A percentile compares a stretch with the other conserved stretches of the same genome.
Conservation (phyloP, 306 rosid genomes). For the Medicago lupulina region DNA sequence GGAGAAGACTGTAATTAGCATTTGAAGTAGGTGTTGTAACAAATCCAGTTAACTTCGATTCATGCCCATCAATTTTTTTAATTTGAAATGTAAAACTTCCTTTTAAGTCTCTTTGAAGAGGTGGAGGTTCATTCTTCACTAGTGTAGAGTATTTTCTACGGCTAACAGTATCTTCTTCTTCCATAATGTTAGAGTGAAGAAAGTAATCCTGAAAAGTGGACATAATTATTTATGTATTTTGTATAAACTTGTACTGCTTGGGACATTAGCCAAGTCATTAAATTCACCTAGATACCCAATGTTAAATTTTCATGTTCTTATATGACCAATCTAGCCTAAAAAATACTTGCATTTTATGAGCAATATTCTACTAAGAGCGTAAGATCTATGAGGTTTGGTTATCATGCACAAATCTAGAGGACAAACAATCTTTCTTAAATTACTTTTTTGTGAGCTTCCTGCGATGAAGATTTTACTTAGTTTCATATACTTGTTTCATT, state of each 20-base stretch:
- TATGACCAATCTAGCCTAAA: slow-evolving; percentile 17
- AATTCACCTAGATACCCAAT: background rate
- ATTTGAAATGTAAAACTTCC: slow-evolving; percentile 14
- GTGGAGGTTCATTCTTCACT: background rate
- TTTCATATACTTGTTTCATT: background rate
- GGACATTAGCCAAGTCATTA: slow-evolving; percentile 3
- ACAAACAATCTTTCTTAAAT: slow-evolving; percentile 23
- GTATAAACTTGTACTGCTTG: slow-evolving; percentile 15
- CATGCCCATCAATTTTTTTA: background rate
- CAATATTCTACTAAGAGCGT: slow-evolving; percentile 8
- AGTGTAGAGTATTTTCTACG: background rate
- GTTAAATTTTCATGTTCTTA: slow-evolving; percentile 29
- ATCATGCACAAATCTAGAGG: slow-evolving; percentile 9
- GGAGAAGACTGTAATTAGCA: slow-evolving; percentile 18
- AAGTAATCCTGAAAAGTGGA: slow-evolving; percentile 5
- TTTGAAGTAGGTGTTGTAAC: slow-evolving; percentile 30
- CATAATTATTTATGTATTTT: slow-evolving; percentile 28
- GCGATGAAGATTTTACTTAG: slow-evolving; percentile 19
- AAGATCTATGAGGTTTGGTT: slow-evolving; percentile 15
- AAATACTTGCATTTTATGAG: background rate
- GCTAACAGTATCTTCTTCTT: slow-evolving; percentile 23
- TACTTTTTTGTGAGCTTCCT: background rate
- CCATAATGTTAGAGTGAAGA: slow-evolving; percentile 26
- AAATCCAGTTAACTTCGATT: slow-evolving; percentile 13
- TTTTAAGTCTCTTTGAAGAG: background rate